These are phyloP conservation scores for Metschnikowia peoriensis DNA, from an alignment of 805 yeast genomes.

Conservation along the genomic window DNA sequence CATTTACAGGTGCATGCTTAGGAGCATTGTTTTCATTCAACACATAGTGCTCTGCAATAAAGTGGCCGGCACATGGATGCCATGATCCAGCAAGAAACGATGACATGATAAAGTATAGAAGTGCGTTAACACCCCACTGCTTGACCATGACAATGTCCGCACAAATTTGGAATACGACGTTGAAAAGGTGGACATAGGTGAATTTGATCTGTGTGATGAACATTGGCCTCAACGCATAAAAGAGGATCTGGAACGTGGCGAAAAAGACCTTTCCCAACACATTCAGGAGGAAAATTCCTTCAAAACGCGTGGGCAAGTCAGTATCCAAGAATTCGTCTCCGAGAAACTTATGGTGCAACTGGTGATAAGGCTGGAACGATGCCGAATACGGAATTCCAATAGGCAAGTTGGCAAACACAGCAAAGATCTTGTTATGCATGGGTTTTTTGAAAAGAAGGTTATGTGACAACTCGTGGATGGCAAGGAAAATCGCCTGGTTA, in stretches of 20 bases:
- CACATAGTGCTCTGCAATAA: constrained; percentile 91
- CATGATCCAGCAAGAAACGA: constrained; percentile 87
- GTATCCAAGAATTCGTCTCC: constrained; percentile 86
- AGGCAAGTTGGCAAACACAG: constrained; percentile 77
- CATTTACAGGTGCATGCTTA: constrained; percentile 18
- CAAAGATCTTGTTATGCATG: constrained; percentile 68
- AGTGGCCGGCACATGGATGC: constrained; percentile 95
- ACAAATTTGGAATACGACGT: constrained; percentile 56
- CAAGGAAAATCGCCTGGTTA: constrained; percentile 78
- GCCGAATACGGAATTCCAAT: constrained; percentile 91
- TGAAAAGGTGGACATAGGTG: constrained; percentile 71
- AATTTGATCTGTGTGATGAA: constrained; percentile 72
- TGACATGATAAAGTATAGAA: constrained; percentile 66
- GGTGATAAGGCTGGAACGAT: constrained; percentile 85
- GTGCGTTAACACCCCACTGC: constrained; percentile 61
- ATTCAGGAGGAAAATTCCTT: constrained; percentile 70
- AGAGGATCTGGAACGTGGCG: constrained; percentile 84
- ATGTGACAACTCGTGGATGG: constrained; percentile 86
- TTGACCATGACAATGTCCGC: constrained; percentile 59
- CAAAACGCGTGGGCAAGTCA: constrained; percentile 80
- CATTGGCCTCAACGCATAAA: constrained; percentile 90
- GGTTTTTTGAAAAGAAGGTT: constrained; percentile 82
- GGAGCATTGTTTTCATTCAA: constrained; percentile 54
- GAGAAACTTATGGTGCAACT: constrained; percentile 83
- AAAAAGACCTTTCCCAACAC: constrained; percentile 86